Conservation (phyloP, 31 red algal genomes). For the Odonthalia washingtoniensis region DNA sequence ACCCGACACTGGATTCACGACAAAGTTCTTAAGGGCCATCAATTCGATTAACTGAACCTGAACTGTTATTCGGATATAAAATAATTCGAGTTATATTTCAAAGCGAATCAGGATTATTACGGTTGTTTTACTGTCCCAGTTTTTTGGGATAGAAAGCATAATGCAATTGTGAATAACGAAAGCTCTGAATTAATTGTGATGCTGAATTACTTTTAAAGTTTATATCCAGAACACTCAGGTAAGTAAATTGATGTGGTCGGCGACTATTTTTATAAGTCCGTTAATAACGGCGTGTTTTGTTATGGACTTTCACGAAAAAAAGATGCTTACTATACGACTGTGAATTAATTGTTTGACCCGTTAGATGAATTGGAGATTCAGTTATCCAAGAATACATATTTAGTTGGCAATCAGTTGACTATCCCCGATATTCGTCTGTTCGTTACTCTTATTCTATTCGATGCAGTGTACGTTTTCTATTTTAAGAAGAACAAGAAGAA, state of each 20-base stretch:
- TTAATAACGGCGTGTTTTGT: too few relatives aligned
- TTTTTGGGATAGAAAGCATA: conserved; percentile 87
- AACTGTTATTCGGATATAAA: too few relatives aligned
- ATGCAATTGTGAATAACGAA: conserved; percentile 94
- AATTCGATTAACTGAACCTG: too few relatives aligned
- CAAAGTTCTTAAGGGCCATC: too few relatives aligned
- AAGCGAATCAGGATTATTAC: conserved; percentile 76
- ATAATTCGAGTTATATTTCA: conserved; percentile 88
- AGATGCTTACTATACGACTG: conserved; percentile 84
- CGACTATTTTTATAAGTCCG: conserved; percentile 78
- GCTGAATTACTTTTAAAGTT: too few relatives aligned
- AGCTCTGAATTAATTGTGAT: conserved; percentile 89
- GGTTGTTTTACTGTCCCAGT: conserved; percentile 95
- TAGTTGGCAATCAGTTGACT: conserved; percentile 69
- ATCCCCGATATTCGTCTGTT: conserved; percentile 93
- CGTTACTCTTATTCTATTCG: conserved; percentile 90
- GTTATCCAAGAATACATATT: conserved; percentile 61
- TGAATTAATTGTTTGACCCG: conserved; percentile 68
- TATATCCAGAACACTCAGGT: conserved; percentile 61
- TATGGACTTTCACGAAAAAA: conserved; percentile 94
- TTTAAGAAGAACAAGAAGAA: conserved; percentile 88
- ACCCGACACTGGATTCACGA: too few relatives aligned
- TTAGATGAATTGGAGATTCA: conserved; percentile 77
- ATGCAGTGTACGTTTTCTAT: conserved; percentile 87
- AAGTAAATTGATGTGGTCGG: conserved; percentile 64